Base-by-base conservation (phyloP, 345 rosid species). In the Ceriops zippeliana region DNA sequence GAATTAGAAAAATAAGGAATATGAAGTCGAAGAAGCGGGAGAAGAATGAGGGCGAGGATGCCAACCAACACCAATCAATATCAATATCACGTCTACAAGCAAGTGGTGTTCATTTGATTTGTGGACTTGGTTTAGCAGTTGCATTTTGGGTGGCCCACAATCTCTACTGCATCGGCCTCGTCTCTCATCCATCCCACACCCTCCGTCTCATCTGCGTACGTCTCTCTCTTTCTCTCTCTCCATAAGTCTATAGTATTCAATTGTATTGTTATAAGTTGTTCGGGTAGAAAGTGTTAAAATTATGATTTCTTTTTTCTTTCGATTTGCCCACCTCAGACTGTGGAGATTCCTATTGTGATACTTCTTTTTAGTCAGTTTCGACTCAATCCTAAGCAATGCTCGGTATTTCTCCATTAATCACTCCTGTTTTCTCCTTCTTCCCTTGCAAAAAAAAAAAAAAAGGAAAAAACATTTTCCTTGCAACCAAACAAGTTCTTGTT, bases 151-250 rank as follows among this genome's bases (percentile, higher is more conserved):
- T 83, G 47, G 81, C 82, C 24, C 79, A 80, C 64, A 64, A 68
- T 65, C 73, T 74, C 46, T 83, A 72, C 72, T 83, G 80, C 63
- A 72, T 80, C 75, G 75, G 79, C 79, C 90, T 89, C 60, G 69
- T 89, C 67, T 86, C 93, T 54, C 73, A 87, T 76, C 85, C 98
- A 62, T 53, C 79, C 52, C 75, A 24, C 52, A 87, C 96, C 60
- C 88, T 90, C 61, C 77, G 76, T 70, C 71, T 86, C 52, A 74
- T 89, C 67, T 90, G 86, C 86, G 96, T 86, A 84, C 62, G 19
- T 0, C 38, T 37, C 58, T 32, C 58, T 5, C 35, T 62, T 3
- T 52, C 10, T 42, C 42, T 49, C 1, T 62, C 8, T 2, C 8
- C 32, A 38, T 20, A 19, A 34, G 38, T 1, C 5, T 11, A 11